Conservation (phyloP, 768 basidiomycete genomes). For the Calocybe gangraenosa region DNA sequence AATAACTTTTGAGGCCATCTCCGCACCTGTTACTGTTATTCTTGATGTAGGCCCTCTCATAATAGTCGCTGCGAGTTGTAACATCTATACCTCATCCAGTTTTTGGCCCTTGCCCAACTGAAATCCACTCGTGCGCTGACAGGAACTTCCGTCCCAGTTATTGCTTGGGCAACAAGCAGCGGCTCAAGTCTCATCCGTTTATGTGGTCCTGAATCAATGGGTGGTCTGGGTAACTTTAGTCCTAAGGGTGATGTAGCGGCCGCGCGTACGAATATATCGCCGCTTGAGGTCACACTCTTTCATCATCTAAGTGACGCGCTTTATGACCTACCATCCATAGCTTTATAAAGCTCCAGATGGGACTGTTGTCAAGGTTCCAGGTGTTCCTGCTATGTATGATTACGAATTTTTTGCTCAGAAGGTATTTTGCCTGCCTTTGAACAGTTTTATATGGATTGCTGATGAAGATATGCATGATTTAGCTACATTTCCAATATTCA, state of each 20-base stretch:
- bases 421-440: not conserved
- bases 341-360: conserved; percentile 16
- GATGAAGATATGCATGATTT: no score
- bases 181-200: conserved; percentile 9
- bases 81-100: not conserved
- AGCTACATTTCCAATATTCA: no score
- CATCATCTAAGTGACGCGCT: no score
- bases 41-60: conserved; percentile 7
- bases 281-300: conserved; percentile 15
- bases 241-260: conserved; percentile 14
- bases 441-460: no score
- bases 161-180: conserved; percentile 11
- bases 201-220: conserved; percentile 17
- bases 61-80: not conserved
- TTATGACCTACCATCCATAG: conserved; percentile 11
- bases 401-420: conserved; percentile 18
- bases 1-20: conserved; percentile 7
- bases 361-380: conserved; percentile 14
- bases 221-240: conserved; percentile 16
- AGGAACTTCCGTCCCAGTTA: conserved; percentile 14
- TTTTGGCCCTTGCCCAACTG: conserved; percentile 9
- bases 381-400: conserved; percentile 20
- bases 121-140: conserved; percentile 11
- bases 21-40: conserved; percentile 8
- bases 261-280: conserved; percentile 2